Conservation (phyloP, 108 stramenopile species). For the Bacterosira constricta region DNA sequence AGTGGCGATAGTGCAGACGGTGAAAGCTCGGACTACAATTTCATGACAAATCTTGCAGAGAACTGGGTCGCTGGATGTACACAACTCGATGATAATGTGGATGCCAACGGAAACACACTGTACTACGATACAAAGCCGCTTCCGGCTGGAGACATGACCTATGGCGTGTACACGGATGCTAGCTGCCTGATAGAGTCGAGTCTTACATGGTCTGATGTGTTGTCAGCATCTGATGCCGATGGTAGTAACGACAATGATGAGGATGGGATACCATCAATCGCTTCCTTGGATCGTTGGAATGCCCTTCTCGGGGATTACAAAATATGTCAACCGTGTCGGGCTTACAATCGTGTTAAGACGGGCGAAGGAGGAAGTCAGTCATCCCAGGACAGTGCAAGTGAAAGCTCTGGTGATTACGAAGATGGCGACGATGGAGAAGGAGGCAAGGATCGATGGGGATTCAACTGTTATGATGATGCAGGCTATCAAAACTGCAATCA, state of each 20-base stretch:
- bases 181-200: conserved; percentile 4
- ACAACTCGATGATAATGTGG: neutral
- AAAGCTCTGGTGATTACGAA: conserved; percentile 7
- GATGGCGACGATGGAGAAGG: conserved; percentile 16
- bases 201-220: neutral
- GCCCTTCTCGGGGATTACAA: conserved; percentile 29
- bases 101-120: neutral
- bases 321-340: conserved; percentile 63
- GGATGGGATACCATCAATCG: neutral
- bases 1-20: neutral
- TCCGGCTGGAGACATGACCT: conserved; percentile 12
- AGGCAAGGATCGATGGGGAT: conserved; percentile 9
- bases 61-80: conserved; percentile 10
- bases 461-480: conserved; percentile 49
- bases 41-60: conserved; percentile 5
- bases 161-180: conserved; percentile 14
- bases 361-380: too few species aligned
- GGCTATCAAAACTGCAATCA: conserved; percentile 51
- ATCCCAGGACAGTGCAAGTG: too few species aligned
- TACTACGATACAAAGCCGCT: conserved; percentile 25
- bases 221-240: too few species aligned
- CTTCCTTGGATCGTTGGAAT: conserved; percentile 40
- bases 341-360: conserved; percentile 40
- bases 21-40: neutral
- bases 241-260: conserved; percentile 18